Percentiles rank a stretch among this genome's conserved stretches.
These are phyloP conservation scores for Cutaneotrichosporon cutaneum DNA, from an alignment of 1,284 basidiomycete genomes.

Conservation along the genomic window DNA sequence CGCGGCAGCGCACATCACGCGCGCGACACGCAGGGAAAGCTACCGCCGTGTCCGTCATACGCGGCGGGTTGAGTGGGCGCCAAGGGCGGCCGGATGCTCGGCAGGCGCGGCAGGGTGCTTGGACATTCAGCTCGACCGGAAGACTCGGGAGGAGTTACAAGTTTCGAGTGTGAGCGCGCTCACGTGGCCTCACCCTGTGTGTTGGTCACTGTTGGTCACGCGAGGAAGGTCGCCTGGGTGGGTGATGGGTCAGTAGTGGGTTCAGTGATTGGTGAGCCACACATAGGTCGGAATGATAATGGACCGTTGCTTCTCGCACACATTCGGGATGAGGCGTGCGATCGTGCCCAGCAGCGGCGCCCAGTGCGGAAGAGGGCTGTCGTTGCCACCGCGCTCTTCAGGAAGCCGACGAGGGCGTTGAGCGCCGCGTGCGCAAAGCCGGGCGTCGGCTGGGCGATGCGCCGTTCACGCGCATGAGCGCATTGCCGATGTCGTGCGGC, in stretches of 20 bases:
- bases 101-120: background rate
- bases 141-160: no score
- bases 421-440: constrained; percentile 66
- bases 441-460: constrained; percentile 61
- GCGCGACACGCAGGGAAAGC: background rate
- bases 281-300: no score
- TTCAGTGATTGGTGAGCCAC: no score
- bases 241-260: no score
- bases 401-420: constrained; percentile 68
- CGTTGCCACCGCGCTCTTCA: constrained; percentile 61
- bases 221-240: no score
- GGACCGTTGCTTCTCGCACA: no score
- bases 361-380: constrained; percentile 58
- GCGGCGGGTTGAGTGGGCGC: background rate
- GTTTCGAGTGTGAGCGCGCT: background rate
- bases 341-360: constrained; percentile 62
- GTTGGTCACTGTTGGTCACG: no score
- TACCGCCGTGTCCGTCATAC: background rate
- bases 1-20: background rate
- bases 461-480: constrained; percentile 58
- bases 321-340: constrained; percentile 62
- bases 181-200: background rate
- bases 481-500: constrained; percentile 57
- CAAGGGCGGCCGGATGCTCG: background rate
- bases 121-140: background rate